Conservation (phyloP, 129 eudicot genomes). For the Erigeron canadensis region DNA sequence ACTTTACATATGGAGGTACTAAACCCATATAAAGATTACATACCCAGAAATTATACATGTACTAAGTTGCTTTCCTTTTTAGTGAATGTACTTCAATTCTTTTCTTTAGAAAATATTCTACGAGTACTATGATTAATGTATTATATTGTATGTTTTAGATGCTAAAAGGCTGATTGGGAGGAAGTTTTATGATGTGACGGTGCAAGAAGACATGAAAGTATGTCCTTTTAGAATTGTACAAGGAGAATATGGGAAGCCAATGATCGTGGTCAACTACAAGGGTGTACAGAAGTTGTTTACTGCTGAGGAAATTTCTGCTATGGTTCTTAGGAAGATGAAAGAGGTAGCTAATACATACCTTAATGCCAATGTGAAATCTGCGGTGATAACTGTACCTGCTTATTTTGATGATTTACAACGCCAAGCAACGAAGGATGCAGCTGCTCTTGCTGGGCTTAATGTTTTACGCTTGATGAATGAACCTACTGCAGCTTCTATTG, state of each 20-base stretch:
- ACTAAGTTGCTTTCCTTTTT: too few relatives aligned
- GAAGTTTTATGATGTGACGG: conserved; percentile 40
- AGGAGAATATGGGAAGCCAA: conserved; percentile 51
- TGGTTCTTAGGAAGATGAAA: conserved; percentile 51
- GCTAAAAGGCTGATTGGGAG: conserved; percentile 63
- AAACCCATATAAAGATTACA: too few relatives aligned
- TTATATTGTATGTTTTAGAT: not conserved
- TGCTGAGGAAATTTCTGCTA: conserved; percentile 49
- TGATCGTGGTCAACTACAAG: conserved; percentile 40
- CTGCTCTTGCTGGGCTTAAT: conserved; percentile 47
- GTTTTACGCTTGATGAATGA: conserved; percentile 49
- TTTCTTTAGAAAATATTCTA: too few relatives aligned
- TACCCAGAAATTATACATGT: too few relatives aligned
- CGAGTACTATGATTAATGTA: too few relatives aligned
- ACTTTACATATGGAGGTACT: too few relatives aligned
- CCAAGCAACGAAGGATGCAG: conserved; percentile 65
- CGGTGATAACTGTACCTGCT: conserved; percentile 60
- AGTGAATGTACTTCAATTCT: too few relatives aligned
- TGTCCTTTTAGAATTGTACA: conserved; percentile 54
- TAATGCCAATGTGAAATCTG: conserved; percentile 32
- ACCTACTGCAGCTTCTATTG: conserved; percentile 28
- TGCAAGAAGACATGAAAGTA: conserved; percentile 46
- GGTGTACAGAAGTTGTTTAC: conserved; percentile 45
- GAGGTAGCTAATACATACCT: conserved; percentile 47
- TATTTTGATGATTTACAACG: conserved; percentile 58